Evolutionary conservation across 768 basidiomycete species (phyloP), one percentile per base, ranked within the genome.

Genomic region (Lanmaoa rubissima): DNA sequence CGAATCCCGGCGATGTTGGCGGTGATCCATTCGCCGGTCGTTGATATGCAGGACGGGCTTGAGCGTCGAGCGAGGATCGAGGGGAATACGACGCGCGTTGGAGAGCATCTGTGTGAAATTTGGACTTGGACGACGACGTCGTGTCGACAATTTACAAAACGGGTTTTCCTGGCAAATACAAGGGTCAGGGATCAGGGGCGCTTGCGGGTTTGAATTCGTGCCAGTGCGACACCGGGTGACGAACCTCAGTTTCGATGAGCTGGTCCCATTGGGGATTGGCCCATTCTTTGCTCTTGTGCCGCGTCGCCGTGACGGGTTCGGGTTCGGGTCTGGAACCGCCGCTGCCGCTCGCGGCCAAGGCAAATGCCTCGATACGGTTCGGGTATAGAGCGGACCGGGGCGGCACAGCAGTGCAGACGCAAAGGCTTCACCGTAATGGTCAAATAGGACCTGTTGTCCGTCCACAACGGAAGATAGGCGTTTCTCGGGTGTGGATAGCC

Each of bases 21-120:
- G 4, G 61, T 57, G 39, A 75, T 64, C 12, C 57, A 54, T 48
- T 73, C 73, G 32, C 65, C 67, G n/a, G 67, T 53, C 1, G 59
- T 61, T 3, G 50, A 48, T 16, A 48, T 35, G 31, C 1, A 42
- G 5, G 47, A 26, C 7, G 48, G 28, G 9, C 43, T 34, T 55
- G 36, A 21, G 57, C 34, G 28, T 53, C 59, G 32, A 53, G 31
- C 1, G 49, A 51, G 38, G 51, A 53, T 14, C 5, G 44, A 31
- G 38, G 40, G 16, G 48, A 48, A 12, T 11, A 6, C 13, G 41
- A 40, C 17, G 40, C 2, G 24, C 1, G 21, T 41, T 42, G 24
- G n/a, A 35, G 32, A 1, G 40, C 43, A 16, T n/a, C 21, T 7
- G 28, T 32, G 12, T 46, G 35, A 4, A 26, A 21, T 14, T 12